Percentiles rank a stretch among this genome's conserved stretches.
Conservation (phyloP, 23 red algal species). For the Gracilaria vermiculophylla region DNA sequence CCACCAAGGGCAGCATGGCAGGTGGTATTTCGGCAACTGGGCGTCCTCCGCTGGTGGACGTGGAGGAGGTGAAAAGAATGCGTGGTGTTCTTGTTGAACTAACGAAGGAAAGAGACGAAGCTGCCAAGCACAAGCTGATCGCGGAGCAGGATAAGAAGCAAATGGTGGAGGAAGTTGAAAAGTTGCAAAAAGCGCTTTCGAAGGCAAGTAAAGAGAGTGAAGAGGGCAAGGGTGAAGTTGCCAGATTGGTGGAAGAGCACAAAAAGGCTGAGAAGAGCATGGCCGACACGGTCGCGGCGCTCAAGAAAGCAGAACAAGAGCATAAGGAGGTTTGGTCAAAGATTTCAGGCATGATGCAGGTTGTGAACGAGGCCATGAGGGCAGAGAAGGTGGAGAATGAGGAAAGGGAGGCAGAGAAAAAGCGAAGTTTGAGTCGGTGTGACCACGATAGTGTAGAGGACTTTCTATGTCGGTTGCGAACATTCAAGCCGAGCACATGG, state of each 20-base stretch:
- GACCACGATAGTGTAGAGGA: constrained; percentile 18
- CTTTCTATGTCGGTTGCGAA: constrained; percentile 33
- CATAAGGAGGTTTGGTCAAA: background rate
- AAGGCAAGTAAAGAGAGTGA: background rate
- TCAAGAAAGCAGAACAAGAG: background rate
- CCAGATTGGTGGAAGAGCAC: background rate
- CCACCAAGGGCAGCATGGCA: background rate
- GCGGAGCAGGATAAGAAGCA: background rate
- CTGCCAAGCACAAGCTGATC: background rate
- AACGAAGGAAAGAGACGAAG: background rate
- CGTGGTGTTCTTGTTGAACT: background rate
- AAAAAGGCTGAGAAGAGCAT: background rate
- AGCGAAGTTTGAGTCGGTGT: constrained; percentile 3
- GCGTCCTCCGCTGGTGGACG: background rate
- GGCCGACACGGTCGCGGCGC: background rate
- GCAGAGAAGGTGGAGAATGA: background rate
- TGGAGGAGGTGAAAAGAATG: background rate
- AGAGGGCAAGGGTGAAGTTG: background rate
- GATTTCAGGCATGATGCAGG: background rate
- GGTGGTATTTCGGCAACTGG: background rate
- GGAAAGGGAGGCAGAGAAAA: background rate
- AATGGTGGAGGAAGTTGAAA: background rate
- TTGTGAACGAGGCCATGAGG: background rate
- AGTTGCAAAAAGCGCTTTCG: background rate
- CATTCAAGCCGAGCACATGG: constrained; percentile 33